A percentile compares a stretch with the other conserved stretches of the same genome.
Evolutionary conservation across 2,329 filamentous ascomycete species (phyloP).

Genomic region (Pyrenochaeta sp.): DNA sequence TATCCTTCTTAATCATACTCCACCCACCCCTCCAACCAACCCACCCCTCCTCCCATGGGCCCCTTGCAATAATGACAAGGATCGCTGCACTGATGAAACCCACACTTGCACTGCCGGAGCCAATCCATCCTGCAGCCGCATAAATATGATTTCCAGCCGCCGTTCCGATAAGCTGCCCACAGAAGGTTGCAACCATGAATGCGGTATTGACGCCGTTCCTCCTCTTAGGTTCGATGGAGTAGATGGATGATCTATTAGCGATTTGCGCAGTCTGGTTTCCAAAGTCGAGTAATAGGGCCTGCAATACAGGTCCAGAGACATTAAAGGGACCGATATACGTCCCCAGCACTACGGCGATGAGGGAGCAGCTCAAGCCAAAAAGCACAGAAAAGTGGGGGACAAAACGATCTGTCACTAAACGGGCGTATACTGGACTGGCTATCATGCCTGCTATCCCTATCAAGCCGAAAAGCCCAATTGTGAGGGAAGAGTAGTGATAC

Average conservation of each 20-base stretch:
- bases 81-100: slow-evolving; percentile 62
- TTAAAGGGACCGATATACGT: slow-evolving; percentile 72
- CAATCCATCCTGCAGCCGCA: slow-evolving; percentile 64
- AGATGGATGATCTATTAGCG: slow-evolving; percentile 75
- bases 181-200: slow-evolving; percentile 81
- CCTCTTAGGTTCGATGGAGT: slow-evolving; percentile 73
- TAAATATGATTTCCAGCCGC: slow-evolving; percentile 64
- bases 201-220: slow-evolving; percentile 81
- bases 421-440: slow-evolving; percentile 73
- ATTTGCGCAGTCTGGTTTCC: slow-evolving; percentile 78
- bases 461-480: slow-evolving; percentile 80
- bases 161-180: slow-evolving; percentile 76
- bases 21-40: slow-evolving; percentile 68
- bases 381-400: slow-evolving; percentile 74
- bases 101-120: slow-evolving; percentile 65
- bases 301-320: slow-evolving; percentile 75
- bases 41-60: slow-evolving; percentile 67
- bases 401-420: slow-evolving; percentile 74
- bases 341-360: slow-evolving; percentile 71
- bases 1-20: slow-evolving; percentile 57
- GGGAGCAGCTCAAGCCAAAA: slow-evolving; percentile 65
- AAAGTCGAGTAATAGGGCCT: slow-evolving; percentile 75
- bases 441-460: slow-evolving; percentile 77
- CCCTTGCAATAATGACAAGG: slow-evolving; percentile 57
- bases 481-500: slow-evolving; percentile 71